A percentile compares a stretch with the other conserved stretches of the same genome.
Evolutionary conservation across 1,284 basidiomycete genomes (phyloP).

Genomic region (Phellinidium pouzarii): DNA sequence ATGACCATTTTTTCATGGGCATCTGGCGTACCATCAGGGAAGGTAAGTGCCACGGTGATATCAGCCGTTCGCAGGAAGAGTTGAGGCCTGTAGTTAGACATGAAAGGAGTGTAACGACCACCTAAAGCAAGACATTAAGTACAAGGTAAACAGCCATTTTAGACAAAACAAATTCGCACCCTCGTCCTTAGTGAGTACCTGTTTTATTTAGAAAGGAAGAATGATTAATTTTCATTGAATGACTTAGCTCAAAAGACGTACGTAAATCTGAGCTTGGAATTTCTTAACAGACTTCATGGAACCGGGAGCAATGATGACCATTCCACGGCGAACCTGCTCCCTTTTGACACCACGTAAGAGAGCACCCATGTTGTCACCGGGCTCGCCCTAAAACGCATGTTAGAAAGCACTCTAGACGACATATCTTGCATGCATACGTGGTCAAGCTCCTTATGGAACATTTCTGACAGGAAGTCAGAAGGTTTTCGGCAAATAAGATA

Average conservation of each 20-base stretch:
- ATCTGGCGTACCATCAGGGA: slow-evolving; percentile 77
- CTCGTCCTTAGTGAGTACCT: slow-evolving; percentile 95
- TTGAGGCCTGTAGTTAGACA: slow-evolving; percentile 94
- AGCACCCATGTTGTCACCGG: slow-evolving; percentile 99
- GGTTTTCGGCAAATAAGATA: neutral
- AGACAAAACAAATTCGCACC: slow-evolving; percentile 28
- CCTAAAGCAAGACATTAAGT: slow-evolving; percentile 29
- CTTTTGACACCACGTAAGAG: slow-evolving; percentile 96
- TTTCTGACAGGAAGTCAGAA: slow-evolving; percentile 52
- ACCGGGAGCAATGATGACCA: slow-evolving; percentile 86
- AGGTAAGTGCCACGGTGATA: slow-evolving; percentile 81
- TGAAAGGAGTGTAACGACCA: slow-evolving; percentile 97
- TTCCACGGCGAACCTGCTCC: slow-evolving; percentile 92
- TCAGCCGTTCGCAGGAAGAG: slow-evolving; percentile 96
- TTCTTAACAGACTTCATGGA: slow-evolving; percentile 94
- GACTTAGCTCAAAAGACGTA: slow-evolving; percentile 32
- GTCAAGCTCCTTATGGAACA: slow-evolving; percentile 99
- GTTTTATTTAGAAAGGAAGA: slow-evolving; percentile 26
- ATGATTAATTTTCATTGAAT: neutral
- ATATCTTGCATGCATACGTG: slow-evolving; percentile 43
- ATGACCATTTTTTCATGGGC: slow-evolving; percentile 90
- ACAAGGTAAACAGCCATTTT: neutral
- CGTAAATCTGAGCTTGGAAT: slow-evolving; percentile 90
- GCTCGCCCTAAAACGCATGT: slow-evolving; percentile 65
- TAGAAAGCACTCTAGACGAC: neutral